Conservation (phyloP, 1,139 yeast genomes). For the Suhomyces ambrosiae region DNA sequence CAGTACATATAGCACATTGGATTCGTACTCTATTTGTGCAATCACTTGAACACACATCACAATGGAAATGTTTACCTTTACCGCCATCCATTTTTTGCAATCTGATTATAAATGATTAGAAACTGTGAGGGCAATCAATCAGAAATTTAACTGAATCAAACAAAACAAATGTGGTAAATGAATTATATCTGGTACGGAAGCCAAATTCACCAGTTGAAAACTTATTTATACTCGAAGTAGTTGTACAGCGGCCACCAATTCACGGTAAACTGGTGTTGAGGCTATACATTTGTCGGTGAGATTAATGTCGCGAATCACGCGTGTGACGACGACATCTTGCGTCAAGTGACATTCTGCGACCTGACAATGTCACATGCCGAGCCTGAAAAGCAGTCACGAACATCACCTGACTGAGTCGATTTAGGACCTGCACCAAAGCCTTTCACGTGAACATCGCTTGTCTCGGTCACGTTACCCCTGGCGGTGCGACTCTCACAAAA, state of each 20-base stretch:
- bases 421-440: constrained; percentile 4
- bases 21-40: constrained; percentile 90
- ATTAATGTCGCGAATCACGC: constrained; percentile 7
- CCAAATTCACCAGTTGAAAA: not conserved
- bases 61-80: constrained; percentile 65
- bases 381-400: constrained; percentile 11
- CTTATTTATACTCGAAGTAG: not conserved
- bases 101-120: constrained; percentile 1
- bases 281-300: constrained; percentile 8
- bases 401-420: constrained; percentile 12
- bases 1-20: constrained; percentile 88
- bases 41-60: constrained; percentile 94
- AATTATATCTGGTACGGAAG: not conserved
- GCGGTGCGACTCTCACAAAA: constrained; percentile 12
- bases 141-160: constrained; percentile 6
- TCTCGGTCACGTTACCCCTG: constrained; percentile 1
- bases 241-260: constrained; percentile 1
- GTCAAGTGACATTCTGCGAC: constrained; percentile 4
- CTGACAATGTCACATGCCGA: constrained; percentile 1
- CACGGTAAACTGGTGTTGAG: not conserved
- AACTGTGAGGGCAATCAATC: constrained; percentile 10
- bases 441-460: not conserved
- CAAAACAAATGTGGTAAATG: not conserved
- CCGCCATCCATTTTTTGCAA: constrained; percentile 21
- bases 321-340: constrained; percentile 5